These are phyloP conservation scores for Zygosaccharomyces rouxii DNA, from an alignment of 805 yeast species.

Conservation along the genomic window DNA sequence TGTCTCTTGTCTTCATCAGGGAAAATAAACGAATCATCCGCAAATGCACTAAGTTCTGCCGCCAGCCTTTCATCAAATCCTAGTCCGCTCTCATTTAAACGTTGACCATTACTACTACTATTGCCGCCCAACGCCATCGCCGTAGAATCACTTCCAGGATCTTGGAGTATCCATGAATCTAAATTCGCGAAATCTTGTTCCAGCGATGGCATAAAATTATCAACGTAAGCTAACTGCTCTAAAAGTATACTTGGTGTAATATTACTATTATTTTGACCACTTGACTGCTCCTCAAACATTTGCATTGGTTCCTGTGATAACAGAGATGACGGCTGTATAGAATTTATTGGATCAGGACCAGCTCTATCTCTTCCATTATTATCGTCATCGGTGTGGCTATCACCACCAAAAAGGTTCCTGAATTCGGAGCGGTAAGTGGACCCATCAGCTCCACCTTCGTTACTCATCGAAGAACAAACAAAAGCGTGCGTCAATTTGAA, in stretches of 20 bases:
- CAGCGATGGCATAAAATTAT: constrained; percentile 60
- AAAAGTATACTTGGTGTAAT: constrained; percentile 45
- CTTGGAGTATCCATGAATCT: constrained; percentile 24
- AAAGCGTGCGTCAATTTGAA: no score
- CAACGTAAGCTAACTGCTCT: constrained; percentile 78
- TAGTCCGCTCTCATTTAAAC: constrained; percentile 3
- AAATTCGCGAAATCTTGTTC: constrained; percentile 40
- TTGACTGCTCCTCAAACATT: neutral
- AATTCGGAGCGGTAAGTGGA: constrained; percentile 18
- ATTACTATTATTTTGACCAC: constrained; percentile 2
- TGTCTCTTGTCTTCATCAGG: constrained; percentile 77
- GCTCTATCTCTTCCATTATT: neutral
- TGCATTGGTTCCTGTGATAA: constrained; percentile 6
- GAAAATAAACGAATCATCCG: constrained; percentile 73
- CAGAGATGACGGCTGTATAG: constrained; percentile 12
- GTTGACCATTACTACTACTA: neutral
- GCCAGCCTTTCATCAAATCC: constrained; percentile 48
- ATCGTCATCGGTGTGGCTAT: constrained; percentile 3
- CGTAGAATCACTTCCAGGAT: neutral
- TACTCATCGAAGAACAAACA: constrained; percentile 7
- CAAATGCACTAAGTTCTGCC: constrained; percentile 74
- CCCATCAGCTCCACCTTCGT: constrained; percentile 3
- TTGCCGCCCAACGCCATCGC: neutral
- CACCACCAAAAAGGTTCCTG: constrained; percentile 22
- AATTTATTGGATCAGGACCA: neutral